Evolutionary conservation across 352 stramenopile species (phyloP).

Genomic region (Pythium aquatile): DNA sequence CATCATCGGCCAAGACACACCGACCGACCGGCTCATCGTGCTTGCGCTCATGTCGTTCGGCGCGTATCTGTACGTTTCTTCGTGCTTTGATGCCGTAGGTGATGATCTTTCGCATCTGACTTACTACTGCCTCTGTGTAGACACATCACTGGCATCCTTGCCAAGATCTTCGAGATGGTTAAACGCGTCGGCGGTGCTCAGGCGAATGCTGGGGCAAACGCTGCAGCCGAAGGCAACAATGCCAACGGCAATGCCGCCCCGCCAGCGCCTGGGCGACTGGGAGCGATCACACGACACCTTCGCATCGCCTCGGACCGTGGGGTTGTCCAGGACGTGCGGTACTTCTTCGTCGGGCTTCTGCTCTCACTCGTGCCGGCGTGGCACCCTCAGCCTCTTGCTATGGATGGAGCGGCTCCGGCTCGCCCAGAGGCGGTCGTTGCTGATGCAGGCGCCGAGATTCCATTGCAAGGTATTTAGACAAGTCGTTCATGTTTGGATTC

Average conservation of each 20-base stretch:
- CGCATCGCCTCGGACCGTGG: constrained; percentile 74
- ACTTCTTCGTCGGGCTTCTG: constrained; percentile 72
- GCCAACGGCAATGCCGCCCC: constrained; percentile 27
- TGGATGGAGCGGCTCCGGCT: constrained; percentile 28
- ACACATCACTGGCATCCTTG: constrained; percentile 82
- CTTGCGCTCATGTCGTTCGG: constrained; percentile 70
- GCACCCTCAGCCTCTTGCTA: constrained; percentile 58
- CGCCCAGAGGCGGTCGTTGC: constrained; percentile 41
- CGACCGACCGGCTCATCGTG: constrained; percentile 69
- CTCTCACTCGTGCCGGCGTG: constrained; percentile 78
- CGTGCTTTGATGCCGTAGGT: background rate
- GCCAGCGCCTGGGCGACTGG: constrained; percentile 21
- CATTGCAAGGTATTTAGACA: constrained; percentile 74
- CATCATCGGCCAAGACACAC: constrained; percentile 85
- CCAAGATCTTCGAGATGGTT: constrained; percentile 78
- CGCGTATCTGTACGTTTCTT: constrained; percentile 61
- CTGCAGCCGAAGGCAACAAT: constrained; percentile 4
- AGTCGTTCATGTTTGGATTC: constrained; percentile 1
- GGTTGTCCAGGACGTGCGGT: constrained; percentile 72
- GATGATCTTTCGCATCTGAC: background rate
- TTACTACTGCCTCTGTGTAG: constrained; percentile 18
- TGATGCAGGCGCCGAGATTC: constrained; percentile 47
- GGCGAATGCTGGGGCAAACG: constrained; percentile 16
- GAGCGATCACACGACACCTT: constrained; percentile 44
- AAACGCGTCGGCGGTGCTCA: constrained; percentile 33